Conservation (phyloP, 2,329 filamentous ascomycete species). For the Remersonia thermophila region DNA sequence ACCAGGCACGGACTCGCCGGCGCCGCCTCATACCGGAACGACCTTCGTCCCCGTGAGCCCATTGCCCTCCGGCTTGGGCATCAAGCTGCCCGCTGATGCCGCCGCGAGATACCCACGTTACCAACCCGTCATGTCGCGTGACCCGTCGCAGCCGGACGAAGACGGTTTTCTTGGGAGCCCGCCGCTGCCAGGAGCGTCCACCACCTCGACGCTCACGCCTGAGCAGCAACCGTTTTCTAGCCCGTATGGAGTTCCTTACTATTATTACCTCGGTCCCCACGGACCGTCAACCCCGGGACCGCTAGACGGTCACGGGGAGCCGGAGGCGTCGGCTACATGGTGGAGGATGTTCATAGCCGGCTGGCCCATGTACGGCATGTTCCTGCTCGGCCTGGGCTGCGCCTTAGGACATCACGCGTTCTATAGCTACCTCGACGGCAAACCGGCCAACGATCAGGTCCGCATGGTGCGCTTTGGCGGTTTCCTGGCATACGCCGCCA, state of each 20-base stretch:
- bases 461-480: conserved; percentile 15
- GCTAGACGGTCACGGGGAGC: no score
- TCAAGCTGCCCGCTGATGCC: background rate
- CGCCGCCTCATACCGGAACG: conserved; percentile 1
- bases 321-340: background rate
- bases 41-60: conserved; percentile 1
- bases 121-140: conserved; percentile 1
- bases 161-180: background rate
- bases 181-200: background rate
- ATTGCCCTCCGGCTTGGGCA: conserved; percentile 2
- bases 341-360: conserved; percentile 8
- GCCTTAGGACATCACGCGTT: conserved; percentile 14
- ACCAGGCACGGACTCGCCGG: conserved; percentile 2
- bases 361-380: conserved; percentile 14
- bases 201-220: background rate
- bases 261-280: no score
- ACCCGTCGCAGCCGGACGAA: conserved; percentile 2
- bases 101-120: background rate
- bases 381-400: conserved; percentile 11
- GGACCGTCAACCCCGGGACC: no score
- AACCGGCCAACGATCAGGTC: conserved; percentile 15
- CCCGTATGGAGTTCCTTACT: no score
- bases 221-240: no score
- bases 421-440: conserved; percentile 10
- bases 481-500: conserved; percentile 13